A percentile compares a stretch with the other conserved stretches of the same genome.
Conservation (phyloP, 345 rosid genomes). For the Rhizophora apiculata region DNA sequence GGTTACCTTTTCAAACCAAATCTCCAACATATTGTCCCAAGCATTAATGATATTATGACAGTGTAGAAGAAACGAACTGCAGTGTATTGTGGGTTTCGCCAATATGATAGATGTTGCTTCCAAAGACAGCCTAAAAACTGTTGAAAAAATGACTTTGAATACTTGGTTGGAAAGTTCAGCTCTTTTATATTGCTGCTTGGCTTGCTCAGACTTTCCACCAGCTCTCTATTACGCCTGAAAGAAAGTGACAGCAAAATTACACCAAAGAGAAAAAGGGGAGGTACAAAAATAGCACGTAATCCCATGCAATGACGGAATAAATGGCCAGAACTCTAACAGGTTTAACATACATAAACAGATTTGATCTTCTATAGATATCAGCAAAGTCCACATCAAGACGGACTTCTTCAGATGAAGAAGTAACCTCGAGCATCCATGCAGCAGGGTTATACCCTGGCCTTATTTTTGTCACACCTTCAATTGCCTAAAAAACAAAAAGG, state of each 20-base stretch:
- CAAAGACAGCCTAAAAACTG: constrained; percentile 91
- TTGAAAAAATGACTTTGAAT: constrained; percentile 63
- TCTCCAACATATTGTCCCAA: constrained; percentile 96
- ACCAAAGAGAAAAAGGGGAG: constrained; percentile 14
- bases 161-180: constrained; percentile 75
- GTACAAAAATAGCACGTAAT: not conserved
- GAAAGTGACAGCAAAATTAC: constrained; percentile 11
- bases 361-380: constrained; percentile 71
- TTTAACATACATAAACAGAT: constrained; percentile 61
- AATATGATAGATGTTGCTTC: constrained; percentile 94
- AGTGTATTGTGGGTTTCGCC: constrained; percentile 95
- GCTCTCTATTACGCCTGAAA: constrained; percentile 63
- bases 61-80: constrained; percentile 98
- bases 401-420: constrained; percentile 67
- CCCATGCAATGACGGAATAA: not conserved
- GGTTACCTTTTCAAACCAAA: constrained; percentile 79
- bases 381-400: constrained; percentile 83
- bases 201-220: constrained; percentile 72
- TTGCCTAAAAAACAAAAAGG: constrained; percentile 43
- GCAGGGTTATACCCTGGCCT: constrained; percentile 84
- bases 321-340: constrained; percentile 12
- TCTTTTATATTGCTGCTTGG: constrained; percentile 63
- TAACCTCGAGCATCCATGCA: constrained; percentile 98
- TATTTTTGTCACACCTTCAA: constrained; percentile 85
- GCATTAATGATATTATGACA: constrained; percentile 82